phyloP scores from a whole-genome alignment of 164 flowering plant genomes.

The Chloranthus sessilifolius region DNA sequence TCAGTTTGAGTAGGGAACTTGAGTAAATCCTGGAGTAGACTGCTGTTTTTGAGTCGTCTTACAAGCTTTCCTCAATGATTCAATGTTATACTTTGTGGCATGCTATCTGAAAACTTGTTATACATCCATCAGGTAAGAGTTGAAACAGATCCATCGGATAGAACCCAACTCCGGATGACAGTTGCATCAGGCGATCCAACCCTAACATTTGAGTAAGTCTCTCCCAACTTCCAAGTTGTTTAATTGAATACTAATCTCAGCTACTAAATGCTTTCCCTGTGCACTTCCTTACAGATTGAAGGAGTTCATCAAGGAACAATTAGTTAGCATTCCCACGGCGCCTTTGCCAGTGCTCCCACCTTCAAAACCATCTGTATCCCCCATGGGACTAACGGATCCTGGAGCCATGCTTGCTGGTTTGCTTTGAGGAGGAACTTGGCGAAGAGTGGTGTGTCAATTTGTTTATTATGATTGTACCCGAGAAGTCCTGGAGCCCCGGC shows the following conservation, averaged over 20 bases:
- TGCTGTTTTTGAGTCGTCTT: too few relatives aligned
- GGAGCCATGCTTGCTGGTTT: constrained; percentile 88
- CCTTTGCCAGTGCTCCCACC: constrained; percentile 40
- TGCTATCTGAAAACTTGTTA: too few relatives aligned
- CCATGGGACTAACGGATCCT: constrained; percentile 53
- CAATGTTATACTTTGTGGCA: too few relatives aligned
- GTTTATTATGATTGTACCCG: constrained; percentile 34
- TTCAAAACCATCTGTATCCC: constrained; percentile 34
- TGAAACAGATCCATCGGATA: constrained; percentile 98
- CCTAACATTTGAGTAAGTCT: constrained; percentile 77
- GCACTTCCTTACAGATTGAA: constrained; percentile 62
- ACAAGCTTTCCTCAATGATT: too few relatives aligned
- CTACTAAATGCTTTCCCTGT: constrained; percentile 4
- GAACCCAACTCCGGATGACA: constrained; percentile 97
- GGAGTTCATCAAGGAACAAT: constrained; percentile 89
- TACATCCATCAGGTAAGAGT: constrained; percentile 84
- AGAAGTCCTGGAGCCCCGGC: constrained; percentile 25
- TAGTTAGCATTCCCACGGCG: constrained; percentile 54
- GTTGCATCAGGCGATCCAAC: constrained; percentile 87
- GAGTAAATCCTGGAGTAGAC: too few relatives aligned
- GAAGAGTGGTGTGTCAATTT: constrained; percentile 30
- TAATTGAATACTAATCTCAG: not conserved
- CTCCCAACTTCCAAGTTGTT: not conserved
- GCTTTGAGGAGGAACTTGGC: constrained; percentile 38
- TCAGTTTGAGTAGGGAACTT: too few relatives aligned